Evolutionary conservation across 2,329 filamentous ascomycete genomes (phyloP).

Genomic region (Ceratocystis alfenasii): DNA sequence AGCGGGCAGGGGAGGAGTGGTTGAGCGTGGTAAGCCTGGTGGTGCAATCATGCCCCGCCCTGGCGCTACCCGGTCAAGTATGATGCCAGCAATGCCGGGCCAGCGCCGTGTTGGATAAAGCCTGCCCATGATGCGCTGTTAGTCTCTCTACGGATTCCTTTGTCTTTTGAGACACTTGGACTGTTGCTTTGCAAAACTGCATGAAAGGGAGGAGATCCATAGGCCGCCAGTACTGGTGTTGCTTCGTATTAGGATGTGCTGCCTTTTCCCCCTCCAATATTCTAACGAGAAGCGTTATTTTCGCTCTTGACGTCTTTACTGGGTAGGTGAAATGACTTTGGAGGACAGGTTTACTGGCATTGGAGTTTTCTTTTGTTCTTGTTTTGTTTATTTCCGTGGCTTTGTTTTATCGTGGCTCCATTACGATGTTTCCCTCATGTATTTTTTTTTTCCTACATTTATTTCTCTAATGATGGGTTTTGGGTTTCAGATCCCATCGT

Average conservation of each 20-base stretch:
- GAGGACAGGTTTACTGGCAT: neutral
- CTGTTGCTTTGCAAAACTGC: neutral
- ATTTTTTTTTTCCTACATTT: slow-evolving; percentile 4
- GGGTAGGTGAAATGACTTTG: slow-evolving; percentile 9
- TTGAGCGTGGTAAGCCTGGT: slow-evolving; percentile 35
- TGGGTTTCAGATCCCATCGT: neutral
- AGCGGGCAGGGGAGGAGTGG: slow-evolving; percentile 26
- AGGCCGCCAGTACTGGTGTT: neutral
- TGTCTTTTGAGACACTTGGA: slow-evolving; percentile 9
- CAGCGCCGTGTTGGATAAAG: slow-evolving; percentile 32
- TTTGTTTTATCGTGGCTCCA: neutral
- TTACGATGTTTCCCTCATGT: slow-evolving; percentile 2
- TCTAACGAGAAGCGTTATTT: slow-evolving; percentile 1
- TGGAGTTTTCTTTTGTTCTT: slow-evolving; percentile 8
- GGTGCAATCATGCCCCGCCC: slow-evolving; percentile 40
- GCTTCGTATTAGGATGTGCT: neutral
- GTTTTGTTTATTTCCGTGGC: slow-evolving; percentile 4
- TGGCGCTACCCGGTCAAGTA: slow-evolving; percentile 48
- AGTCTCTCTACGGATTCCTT: neutral
- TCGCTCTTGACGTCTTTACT: slow-evolving; percentile 2
- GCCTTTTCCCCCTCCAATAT: slow-evolving; percentile 1
- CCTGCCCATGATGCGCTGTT: neutral
- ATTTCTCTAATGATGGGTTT: neutral
- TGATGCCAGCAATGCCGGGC: slow-evolving; percentile 76
- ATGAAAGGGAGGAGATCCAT: neutral